Conservation (phyloP, 768 basidiomycete genomes). For the Chalciporus chontae region DNA sequence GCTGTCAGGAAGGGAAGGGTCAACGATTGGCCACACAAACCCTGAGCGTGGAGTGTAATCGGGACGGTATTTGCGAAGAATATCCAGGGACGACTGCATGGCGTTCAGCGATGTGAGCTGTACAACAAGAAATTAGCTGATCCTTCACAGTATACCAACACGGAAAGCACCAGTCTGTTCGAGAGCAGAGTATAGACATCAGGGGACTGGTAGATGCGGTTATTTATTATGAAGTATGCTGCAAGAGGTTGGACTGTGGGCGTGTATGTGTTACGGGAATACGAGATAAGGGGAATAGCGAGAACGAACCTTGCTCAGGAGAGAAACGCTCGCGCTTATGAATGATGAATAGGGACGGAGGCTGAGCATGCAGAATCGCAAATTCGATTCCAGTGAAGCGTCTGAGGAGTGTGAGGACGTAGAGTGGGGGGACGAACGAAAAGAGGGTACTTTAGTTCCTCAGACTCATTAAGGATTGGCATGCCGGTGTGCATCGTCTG, state of each 20-base stretch:
- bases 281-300: not conserved
- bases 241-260: slow-evolving; percentile 67
- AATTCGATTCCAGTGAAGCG: slow-evolving; percentile 89
- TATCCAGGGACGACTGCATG: slow-evolving; percentile 73
- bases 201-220: slow-evolving; percentile 85
- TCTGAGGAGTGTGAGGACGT: slow-evolving; percentile 35
- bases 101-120: slow-evolving; percentile 69
- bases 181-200: slow-evolving; percentile 82
- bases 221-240: slow-evolving; percentile 85
- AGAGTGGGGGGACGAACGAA: not conserved
- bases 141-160: not conserved
- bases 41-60: slow-evolving; percentile 82
- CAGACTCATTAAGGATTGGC: slow-evolving; percentile 73
- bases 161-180: slow-evolving; percentile 64
- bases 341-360: slow-evolving; percentile 82
- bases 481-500: slow-evolving; percentile 86
- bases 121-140: slow-evolving; percentile 1
- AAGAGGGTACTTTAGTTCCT: slow-evolving; percentile 71
- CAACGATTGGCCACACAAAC: slow-evolving; percentile 81
- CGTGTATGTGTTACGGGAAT: slow-evolving; percentile 6
- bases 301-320: slow-evolving; percentile 70
- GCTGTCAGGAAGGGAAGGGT: slow-evolving; percentile 44
- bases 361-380: slow-evolving; percentile 73
- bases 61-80: slow-evolving; percentile 69
- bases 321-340: slow-evolving; percentile 85